Evolutionary conservation across 2,329 filamentous ascomycete genomes (phyloP).

Genomic region (Helotiales sp.): DNA sequence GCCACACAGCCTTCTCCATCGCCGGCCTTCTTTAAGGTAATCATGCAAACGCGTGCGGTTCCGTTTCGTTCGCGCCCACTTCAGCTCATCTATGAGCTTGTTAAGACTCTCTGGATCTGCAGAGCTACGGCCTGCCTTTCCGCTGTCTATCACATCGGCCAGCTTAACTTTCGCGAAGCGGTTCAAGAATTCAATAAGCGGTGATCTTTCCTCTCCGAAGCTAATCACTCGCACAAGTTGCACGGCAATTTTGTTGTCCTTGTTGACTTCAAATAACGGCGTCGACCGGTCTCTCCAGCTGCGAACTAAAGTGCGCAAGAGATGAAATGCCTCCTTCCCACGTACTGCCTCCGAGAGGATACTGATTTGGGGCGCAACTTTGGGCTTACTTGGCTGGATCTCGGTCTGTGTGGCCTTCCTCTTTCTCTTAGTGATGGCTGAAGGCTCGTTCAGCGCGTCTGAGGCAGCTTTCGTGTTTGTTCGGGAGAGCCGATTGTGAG

Average conservation of each 20-base stretch:
- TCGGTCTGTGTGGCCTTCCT: slow-evolving; percentile 14
- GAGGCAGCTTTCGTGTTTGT: background rate
- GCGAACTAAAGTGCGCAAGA: slow-evolving; percentile 13
- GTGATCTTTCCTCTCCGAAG: slow-evolving; percentile 17
- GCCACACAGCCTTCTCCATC: slow-evolving; percentile 18
- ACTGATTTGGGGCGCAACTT: slow-evolving; percentile 15
- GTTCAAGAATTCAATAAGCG: slow-evolving; percentile 16
- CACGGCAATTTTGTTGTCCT: slow-evolving; percentile 2
- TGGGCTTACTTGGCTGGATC: slow-evolving; percentile 10
- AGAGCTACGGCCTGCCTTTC: slow-evolving; percentile 14
- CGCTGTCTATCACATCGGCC: slow-evolving; percentile 13
- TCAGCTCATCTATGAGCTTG: slow-evolving; percentile 14
- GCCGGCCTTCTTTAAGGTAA: slow-evolving; percentile 22
- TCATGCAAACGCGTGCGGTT: slow-evolving; percentile 9
- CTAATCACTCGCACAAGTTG: slow-evolving; percentile 16
- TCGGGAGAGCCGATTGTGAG: slow-evolving; percentile 2
- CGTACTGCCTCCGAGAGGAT: slow-evolving; percentile 16
- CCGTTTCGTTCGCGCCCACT: slow-evolving; percentile 13
- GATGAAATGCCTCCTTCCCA: slow-evolving; percentile 18
- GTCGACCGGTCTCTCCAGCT: slow-evolving; percentile 20
- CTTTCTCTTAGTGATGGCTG: slow-evolving; percentile 9
- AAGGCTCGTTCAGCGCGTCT: background rate
- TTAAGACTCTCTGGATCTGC: slow-evolving; percentile 15
- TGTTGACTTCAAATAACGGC: slow-evolving; percentile 13
- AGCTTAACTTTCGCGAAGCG: slow-evolving; percentile 17